Conservation (phyloP, 2,329 filamentous ascomycete species). For the Blastomyces parvus region DNA sequence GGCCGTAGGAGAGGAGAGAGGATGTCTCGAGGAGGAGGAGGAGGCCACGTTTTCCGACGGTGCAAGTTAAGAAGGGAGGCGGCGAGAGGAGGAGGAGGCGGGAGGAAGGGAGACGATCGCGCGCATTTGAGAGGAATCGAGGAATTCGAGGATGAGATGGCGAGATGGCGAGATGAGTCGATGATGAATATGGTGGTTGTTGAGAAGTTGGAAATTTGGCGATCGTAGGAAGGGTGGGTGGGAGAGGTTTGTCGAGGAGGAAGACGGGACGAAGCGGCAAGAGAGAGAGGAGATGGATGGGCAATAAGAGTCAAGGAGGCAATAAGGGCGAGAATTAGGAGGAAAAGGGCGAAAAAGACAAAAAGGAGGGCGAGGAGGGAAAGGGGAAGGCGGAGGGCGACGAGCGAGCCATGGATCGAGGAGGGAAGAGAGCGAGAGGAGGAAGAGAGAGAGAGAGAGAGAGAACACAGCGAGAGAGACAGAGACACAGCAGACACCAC, state of each 20-base stretch:
- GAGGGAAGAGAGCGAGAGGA: background rate
- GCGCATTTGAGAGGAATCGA: background rate
- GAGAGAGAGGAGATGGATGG: background rate
- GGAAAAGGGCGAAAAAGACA: conserved; percentile 15
- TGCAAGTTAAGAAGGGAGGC: too few species aligned
- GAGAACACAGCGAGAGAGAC: background rate
- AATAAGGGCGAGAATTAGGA: background rate
- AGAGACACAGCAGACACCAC: too few species aligned
- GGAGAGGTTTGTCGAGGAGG: too few species aligned
- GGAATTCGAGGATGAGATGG: background rate
- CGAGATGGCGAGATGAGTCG: background rate
- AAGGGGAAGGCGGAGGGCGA: conserved; percentile 8
- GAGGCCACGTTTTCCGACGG: background rate
- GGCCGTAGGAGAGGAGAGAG: too few species aligned
- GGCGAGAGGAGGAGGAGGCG: background rate
- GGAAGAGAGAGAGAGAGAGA: background rate
- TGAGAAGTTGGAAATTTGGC: too few species aligned
- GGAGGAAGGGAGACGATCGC: background rate
- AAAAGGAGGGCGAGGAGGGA: conserved; percentile 10
- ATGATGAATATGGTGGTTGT: too few species aligned
- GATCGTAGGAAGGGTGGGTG: too few species aligned
- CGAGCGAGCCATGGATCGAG: background rate
- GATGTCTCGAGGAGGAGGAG: too few species aligned
- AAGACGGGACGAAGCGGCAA: background rate
- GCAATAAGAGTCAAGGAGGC: too few species aligned